Evolutionary conservation across 352 stramenopile species (phyloP).

Genomic region (Pelagophyceae sp.): DNA sequence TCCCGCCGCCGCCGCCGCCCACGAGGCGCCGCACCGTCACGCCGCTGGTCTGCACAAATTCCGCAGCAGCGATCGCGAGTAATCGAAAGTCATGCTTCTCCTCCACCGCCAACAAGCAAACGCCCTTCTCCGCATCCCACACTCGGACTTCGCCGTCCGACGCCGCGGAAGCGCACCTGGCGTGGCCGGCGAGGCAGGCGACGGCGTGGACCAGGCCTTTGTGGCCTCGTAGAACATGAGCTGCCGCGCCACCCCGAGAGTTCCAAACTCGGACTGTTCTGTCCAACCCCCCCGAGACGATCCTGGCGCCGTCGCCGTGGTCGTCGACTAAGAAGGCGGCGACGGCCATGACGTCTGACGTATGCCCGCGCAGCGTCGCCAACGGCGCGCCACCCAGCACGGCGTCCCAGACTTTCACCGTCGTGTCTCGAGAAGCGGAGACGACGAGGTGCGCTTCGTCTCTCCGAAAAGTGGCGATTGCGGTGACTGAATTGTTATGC

Average conservation of each 20-base stretch:
- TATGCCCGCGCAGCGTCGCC: neutral
- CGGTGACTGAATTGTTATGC: neutral
- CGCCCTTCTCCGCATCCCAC: constrained; percentile 10
- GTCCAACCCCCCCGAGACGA: neutral
- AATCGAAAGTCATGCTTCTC: too few species aligned
- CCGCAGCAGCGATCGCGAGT: too few species aligned
- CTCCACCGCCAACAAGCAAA: neutral
- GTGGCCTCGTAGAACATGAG: neutral
- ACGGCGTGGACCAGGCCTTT: neutral
- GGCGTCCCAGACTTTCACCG: constrained; percentile 14
- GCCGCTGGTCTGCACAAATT: too few species aligned
- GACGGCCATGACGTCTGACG: neutral
- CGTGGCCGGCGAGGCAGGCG: neutral
- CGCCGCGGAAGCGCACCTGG: neutral
- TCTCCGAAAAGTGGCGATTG: neutral
- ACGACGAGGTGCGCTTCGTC: neutral
- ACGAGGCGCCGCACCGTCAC: too few species aligned
- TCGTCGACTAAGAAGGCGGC: neutral
- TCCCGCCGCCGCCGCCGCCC: too few species aligned
- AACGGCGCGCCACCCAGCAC: neutral
- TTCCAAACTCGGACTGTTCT: neutral
- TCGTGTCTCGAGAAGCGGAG: constrained; percentile 8
- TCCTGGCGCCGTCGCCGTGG: neutral
- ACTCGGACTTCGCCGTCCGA: constrained; percentile 1
- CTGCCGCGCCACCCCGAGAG: neutral